Conservation (phyloP, 2,329 filamentous ascomycete species). For the Aspergillus sclerotialis region DNA sequence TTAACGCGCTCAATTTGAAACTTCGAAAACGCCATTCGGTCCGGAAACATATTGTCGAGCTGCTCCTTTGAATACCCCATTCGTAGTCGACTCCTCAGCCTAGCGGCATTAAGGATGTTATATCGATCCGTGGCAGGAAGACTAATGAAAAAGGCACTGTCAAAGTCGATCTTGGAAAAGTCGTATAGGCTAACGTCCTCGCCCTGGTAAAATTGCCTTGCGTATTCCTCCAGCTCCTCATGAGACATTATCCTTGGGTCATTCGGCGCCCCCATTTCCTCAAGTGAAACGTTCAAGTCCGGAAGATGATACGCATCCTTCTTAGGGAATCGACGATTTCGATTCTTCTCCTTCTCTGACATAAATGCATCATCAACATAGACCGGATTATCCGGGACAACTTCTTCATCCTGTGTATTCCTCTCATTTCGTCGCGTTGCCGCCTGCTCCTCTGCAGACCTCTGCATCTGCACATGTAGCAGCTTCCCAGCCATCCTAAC, state of each 20-base stretch:
- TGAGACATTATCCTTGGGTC: slow-evolving; percentile 95
- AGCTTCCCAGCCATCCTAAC: slow-evolving; percentile 84
- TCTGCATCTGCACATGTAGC: slow-evolving; percentile 88
- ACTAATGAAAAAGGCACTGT: slow-evolving; percentile 90
- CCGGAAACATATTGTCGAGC: slow-evolving; percentile 90
- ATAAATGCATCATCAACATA: slow-evolving; percentile 89
- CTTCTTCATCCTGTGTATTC: slow-evolving; percentile 50
- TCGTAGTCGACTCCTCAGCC: slow-evolving; percentile 76
- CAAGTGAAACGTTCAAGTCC: slow-evolving; percentile 69
- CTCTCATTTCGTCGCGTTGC: slow-evolving; percentile 52
- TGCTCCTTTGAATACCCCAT: slow-evolving; percentile 98
- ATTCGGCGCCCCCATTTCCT: slow-evolving; percentile 80
- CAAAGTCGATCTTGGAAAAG: slow-evolving; percentile 98
- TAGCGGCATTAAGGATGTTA: slow-evolving; percentile 92
- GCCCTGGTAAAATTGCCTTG: slow-evolving; percentile 81
- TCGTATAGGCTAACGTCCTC: slow-evolving; percentile 88
- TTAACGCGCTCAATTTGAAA: slow-evolving; percentile 94
- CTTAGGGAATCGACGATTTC: slow-evolving; percentile 74
- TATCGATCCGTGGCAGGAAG: slow-evolving; percentile 85
- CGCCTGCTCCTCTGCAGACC: slow-evolving; percentile 77
- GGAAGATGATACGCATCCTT: slow-evolving; percentile 95
- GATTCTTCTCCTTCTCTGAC: slow-evolving; percentile 65
- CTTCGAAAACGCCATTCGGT: slow-evolving; percentile 91
- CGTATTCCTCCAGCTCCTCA: slow-evolving; percentile 90
- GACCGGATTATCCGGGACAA: slow-evolving; percentile 68